phyloP scores from a whole-genome alignment of 495 filamentous ascomycete genomes.

The Entonaema liquescens region DNA sequence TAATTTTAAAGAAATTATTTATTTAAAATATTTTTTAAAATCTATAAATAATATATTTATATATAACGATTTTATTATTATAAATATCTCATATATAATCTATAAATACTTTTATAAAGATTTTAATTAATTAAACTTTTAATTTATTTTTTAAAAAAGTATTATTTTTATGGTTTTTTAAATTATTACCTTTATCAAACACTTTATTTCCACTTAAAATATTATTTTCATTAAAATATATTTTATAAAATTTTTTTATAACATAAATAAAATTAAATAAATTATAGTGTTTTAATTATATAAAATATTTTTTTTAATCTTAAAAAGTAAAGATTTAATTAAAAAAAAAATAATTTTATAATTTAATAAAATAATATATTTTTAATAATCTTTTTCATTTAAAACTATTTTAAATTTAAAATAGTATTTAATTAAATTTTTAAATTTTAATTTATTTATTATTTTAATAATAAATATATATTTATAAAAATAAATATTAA shows the following conservation, averaged over 20 bases:
- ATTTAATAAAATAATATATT: not conserved
- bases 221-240: not conserved
- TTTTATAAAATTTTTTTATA: not conserved
- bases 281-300: not conserved
- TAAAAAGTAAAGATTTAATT: not conserved
- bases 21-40: not conserved
- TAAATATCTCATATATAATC: not conserved
- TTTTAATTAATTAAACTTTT: not conserved
- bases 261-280: no score
- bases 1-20: not conserved
- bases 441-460: not conserved
- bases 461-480: not conserved
- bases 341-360: not conserved
- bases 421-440: not conserved
- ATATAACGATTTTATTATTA: not conserved
- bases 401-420: not conserved
- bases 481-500: not conserved
- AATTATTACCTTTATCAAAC: not conserved
- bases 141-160: no score
- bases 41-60: not conserved
- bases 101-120: not conserved
- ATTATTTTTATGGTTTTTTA: not conserved
- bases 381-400: not conserved
- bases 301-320: not conserved
- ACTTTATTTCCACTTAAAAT: not conserved